Evolutionary conservation across 495 filamentous ascomycete species (phyloP).

Genomic region (Hypoxylon crocopeplum): DNA sequence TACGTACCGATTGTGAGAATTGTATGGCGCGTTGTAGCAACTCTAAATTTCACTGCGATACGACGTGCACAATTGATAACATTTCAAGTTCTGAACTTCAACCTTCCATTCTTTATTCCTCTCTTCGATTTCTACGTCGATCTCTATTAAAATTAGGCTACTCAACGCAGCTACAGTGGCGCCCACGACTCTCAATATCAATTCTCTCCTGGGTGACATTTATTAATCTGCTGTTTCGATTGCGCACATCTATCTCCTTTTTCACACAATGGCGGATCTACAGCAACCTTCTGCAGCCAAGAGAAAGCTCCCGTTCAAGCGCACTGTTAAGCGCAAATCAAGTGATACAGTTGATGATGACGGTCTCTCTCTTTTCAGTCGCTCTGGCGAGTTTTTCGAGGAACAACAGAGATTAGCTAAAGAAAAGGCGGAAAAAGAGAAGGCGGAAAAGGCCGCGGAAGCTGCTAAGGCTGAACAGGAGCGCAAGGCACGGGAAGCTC

Average conservation of each 20-base stretch:
- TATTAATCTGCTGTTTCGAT: neutral
- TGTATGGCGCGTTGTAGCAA: neutral
- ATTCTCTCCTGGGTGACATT: too few relatives aligned
- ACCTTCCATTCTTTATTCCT: too few relatives aligned
- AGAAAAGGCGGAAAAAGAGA: conserved; percentile 42
- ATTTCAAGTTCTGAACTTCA: too few relatives aligned
- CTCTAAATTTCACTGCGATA: too few relatives aligned
- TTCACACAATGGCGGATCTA: conserved; percentile 29
- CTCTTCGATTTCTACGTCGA: too few relatives aligned
- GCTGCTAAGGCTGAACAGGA: conserved; percentile 37
- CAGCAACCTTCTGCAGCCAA: conserved; percentile 47
- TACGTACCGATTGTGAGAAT: neutral
- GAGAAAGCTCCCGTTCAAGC: conserved; percentile 72
- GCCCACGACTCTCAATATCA: too few relatives aligned
- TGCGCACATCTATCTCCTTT: neutral
- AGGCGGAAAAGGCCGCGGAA: conserved; percentile 41
- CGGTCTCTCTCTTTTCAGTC: conserved; percentile 68
- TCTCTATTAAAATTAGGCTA: too few relatives aligned
- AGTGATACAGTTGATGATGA: conserved; percentile 45
- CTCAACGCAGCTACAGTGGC: too few relatives aligned
- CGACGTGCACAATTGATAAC: too few relatives aligned
- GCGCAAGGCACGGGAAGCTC: conserved; percentile 24
- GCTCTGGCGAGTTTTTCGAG: conserved; percentile 68
- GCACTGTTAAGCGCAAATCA: conserved; percentile 60
- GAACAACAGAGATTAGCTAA: conserved; percentile 55